Conservation (phyloP, 2,329 filamentous ascomycete species). For the Penicillium nordicum region DNA sequence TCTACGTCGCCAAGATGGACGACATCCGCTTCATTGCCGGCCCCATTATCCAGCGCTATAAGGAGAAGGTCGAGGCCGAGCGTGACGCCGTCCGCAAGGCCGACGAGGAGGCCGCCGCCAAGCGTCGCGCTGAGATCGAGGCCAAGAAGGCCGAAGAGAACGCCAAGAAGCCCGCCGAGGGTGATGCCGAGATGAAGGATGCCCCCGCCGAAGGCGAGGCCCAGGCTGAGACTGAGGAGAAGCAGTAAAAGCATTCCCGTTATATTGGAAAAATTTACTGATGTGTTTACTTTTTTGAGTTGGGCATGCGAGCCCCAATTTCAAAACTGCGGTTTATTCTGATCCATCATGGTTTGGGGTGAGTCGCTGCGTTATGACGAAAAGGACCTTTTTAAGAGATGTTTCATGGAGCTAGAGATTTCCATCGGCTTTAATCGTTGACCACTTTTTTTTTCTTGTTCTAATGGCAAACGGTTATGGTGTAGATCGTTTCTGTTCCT, state of each 20-base stretch:
- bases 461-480: slow-evolving; percentile 25
- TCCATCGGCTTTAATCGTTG: slow-evolving; percentile 9
- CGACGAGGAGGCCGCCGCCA: slow-evolving; percentile 63
- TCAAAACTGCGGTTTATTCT: neutral
- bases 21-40: slow-evolving; percentile 89
- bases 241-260: slow-evolving; percentile 31
- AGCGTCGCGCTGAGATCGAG: slow-evolving; percentile 64
- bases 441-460: slow-evolving; percentile 14
- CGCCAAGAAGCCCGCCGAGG: slow-evolving; percentile 41
- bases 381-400: slow-evolving; percentile 24
- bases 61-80: slow-evolving; percentile 88
- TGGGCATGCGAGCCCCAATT: neutral
- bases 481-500: slow-evolving; percentile 23
- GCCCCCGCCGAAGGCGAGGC: slow-evolving; percentile 43
- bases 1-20: slow-evolving; percentile 92
- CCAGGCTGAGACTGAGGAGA: slow-evolving; percentile 34
- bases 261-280: slow-evolving; percentile 5
- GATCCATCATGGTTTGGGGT: slow-evolving; percentile 3
- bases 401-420: slow-evolving; percentile 23
- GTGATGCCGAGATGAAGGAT: slow-evolving; percentile 59
- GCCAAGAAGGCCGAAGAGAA: slow-evolving; percentile 58
- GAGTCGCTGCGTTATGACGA: slow-evolving; percentile 20
- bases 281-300: neutral
- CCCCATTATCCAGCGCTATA: slow-evolving; percentile 89
- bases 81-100: slow-evolving; percentile 66